These are phyloP conservation scores for Striga hermonthica DNA, from an alignment of 305 asterid genomes.

Conservation along the genomic window DNA sequence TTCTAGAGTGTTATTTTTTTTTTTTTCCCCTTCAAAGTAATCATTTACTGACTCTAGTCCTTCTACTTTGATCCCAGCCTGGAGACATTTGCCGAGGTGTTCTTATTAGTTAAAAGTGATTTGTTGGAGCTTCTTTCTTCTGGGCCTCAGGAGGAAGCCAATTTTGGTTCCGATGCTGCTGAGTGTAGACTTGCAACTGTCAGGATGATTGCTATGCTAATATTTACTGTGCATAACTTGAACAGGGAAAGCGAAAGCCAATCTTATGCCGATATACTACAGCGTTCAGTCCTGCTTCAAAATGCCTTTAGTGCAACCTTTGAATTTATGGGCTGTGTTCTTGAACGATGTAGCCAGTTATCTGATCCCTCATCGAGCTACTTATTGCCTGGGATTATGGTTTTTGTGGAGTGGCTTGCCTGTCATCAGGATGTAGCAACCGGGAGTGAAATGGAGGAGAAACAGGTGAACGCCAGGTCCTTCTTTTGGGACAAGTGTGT, in stretches of 20 bases:
- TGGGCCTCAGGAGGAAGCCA: slow-evolving; percentile 64
- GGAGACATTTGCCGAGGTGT: slow-evolving; percentile 81
- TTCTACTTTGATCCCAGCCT: slow-evolving; percentile 51
- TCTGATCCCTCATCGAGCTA: slow-evolving; percentile 73
- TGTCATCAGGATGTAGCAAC: slow-evolving; percentile 71
- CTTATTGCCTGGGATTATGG: slow-evolving; percentile 82
- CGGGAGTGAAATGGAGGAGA: slow-evolving; percentile 75
- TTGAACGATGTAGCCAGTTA: slow-evolving; percentile 71
- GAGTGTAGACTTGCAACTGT: slow-evolving; percentile 69
- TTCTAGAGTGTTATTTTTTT: slow-evolving; percentile 5
- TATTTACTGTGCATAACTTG: slow-evolving; percentile 79
- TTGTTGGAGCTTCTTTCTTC: slow-evolving; percentile 65
- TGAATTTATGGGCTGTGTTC: slow-evolving; percentile 73
- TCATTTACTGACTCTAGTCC: slow-evolving; percentile 31
- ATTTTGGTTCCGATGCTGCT: slow-evolving; percentile 66
- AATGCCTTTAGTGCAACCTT: slow-evolving; percentile 77
- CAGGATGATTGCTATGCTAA: slow-evolving; percentile 72
- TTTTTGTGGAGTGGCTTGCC: slow-evolving; percentile 94
- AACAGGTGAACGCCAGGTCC: slow-evolving; percentile 61
- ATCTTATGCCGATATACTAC: slow-evolving; percentile 92
- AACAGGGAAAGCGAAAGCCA: slow-evolving; percentile 74
- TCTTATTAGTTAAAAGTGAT: slow-evolving; percentile 59
- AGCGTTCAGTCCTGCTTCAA: slow-evolving; percentile 85
- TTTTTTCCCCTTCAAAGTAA: slow-evolving; percentile 18
- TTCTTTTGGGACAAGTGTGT: slow-evolving; percentile 76